phyloP scores from a whole-genome alignment of 352 stramenopile species.

The Globisporangium acanthophoron region DNA sequence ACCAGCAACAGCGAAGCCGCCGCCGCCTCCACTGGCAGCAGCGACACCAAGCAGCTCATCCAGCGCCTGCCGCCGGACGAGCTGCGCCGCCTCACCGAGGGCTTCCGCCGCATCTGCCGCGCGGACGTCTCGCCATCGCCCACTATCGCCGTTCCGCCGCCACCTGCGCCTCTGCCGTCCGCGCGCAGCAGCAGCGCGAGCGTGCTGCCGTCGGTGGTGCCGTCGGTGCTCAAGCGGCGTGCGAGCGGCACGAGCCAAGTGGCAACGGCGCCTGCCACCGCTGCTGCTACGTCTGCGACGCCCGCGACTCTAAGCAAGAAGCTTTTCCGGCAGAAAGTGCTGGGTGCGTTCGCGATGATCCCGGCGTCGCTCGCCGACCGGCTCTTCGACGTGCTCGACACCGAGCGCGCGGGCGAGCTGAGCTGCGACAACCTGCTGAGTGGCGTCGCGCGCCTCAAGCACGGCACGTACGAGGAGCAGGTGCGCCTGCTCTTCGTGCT shows the following conservation, averaged over 20 bases:
- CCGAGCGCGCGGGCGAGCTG: conserved; percentile 54
- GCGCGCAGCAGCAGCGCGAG: conserved; percentile 16
- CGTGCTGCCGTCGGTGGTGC: neutral
- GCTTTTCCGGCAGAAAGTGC: conserved; percentile 73
- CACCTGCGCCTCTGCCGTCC: conserved; percentile 10
- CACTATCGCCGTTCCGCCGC: conserved; percentile 6
- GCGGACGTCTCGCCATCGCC: conserved; percentile 18
- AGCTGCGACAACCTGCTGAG: conserved; percentile 58
- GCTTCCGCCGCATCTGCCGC: conserved; percentile 68
- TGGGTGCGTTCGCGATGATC: conserved; percentile 74
- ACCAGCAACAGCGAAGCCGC: conserved; percentile 12
- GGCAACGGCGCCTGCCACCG: neutral
- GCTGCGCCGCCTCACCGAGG: conserved; percentile 65
- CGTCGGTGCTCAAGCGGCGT: conserved; percentile 4
- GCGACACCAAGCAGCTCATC: conserved; percentile 32
- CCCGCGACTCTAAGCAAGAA: conserved; percentile 46
- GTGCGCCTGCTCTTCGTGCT: conserved; percentile 77
- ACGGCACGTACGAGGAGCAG: conserved; percentile 67
- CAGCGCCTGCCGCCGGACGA: conserved; percentile 49
- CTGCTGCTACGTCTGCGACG: neutral
- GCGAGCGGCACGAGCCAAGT: conserved; percentile 4
- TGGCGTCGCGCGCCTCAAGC: conserved; percentile 69
- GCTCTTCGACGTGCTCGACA: conserved; percentile 81
- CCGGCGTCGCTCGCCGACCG: conserved; percentile 78
- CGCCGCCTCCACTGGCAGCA: neutral